A percentile compares a stretch with the other conserved stretches of the same genome.
Evolutionary conservation across 2,329 filamentous ascomycete species (phyloP).

Genomic region (Ceratocystis eucalypticola): DNA sequence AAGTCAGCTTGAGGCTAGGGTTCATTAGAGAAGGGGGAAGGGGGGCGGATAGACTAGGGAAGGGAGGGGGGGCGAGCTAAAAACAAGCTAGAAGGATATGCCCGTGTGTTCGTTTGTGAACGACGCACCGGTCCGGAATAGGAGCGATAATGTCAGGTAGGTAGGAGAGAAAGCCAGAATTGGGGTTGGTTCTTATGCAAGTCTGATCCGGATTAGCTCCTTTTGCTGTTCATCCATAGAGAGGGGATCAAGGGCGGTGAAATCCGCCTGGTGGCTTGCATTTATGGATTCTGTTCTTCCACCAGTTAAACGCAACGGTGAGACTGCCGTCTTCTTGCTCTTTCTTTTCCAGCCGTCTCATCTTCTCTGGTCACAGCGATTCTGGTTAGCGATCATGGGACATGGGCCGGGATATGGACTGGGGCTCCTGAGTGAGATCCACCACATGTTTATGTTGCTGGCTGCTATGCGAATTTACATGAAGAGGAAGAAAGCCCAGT

Average conservation of each 20-base stretch:
- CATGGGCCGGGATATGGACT: not conserved
- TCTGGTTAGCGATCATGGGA: not conserved
- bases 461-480: not conserved
- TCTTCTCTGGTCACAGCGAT: not conserved
- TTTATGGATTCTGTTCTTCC: not conserved
- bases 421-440: not conserved
- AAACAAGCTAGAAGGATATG: not conserved
- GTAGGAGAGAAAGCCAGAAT: not conserved
- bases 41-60: not conserved
- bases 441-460: not conserved
- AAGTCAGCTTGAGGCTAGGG: constrained; percentile 2
- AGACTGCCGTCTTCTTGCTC: not conserved
- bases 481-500: not conserved
- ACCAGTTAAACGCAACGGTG: constrained; percentile 5
- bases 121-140: constrained; percentile 5
- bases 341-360: not conserved
- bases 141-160: not conserved
- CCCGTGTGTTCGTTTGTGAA: not conserved
- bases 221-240: not conserved
- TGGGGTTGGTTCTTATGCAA: too few species aligned
- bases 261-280: not conserved
- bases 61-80: not conserved
- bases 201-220: too few species aligned
- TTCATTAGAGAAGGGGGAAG: not conserved
- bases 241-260: not conserved